phyloP scores from a whole-genome alignment of 1,139 yeast species.

The Debaryomycetaceae sp. region DNA sequence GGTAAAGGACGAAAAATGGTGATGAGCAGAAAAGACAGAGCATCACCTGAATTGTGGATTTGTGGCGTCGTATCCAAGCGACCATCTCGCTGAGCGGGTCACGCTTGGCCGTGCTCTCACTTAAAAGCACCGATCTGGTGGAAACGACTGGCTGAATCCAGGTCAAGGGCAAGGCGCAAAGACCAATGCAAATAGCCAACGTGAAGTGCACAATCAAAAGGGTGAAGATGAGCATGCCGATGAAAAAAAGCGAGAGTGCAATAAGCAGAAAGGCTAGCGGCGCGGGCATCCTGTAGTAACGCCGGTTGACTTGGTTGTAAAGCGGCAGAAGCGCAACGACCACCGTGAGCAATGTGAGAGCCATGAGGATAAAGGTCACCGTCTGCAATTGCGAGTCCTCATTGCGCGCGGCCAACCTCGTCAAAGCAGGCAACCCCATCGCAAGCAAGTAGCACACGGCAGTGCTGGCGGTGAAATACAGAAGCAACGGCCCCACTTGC shows the following conservation, averaged over 20 bases:
- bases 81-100: conserved; percentile 14
- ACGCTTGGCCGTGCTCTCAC: conserved; percentile 1
- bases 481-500: conserved; percentile 23
- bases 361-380: conserved; percentile 5
- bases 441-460: conserved; percentile 25
- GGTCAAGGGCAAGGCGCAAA: conserved; percentile 67
- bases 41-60: conserved; percentile 21
- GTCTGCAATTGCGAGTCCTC: conserved; percentile 1
- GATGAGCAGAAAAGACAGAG: conserved; percentile 44
- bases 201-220: conserved; percentile 81
- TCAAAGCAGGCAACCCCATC: conserved; percentile 23
- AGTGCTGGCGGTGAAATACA: conserved; percentile 33
- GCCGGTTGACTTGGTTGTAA: conserved; percentile 10
- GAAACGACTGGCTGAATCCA: conserved; percentile 47
- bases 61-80: conserved; percentile 12
- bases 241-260: conserved; percentile 48
- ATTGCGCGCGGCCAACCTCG: conserved; percentile 11
- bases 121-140: conserved; percentile 3
- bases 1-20: conserved; percentile 46
- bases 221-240: conserved; percentile 69
- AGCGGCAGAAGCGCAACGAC: conserved; percentile 19
- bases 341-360: conserved; percentile 17
- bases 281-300: conserved; percentile 15
- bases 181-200: conserved; percentile 66
- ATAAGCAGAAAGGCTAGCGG: conserved; percentile 27